These are phyloP conservation scores for Pontederia paniculata DNA, from an alignment of 176 grass and related monocot genomes.

Conservation along the genomic window DNA sequence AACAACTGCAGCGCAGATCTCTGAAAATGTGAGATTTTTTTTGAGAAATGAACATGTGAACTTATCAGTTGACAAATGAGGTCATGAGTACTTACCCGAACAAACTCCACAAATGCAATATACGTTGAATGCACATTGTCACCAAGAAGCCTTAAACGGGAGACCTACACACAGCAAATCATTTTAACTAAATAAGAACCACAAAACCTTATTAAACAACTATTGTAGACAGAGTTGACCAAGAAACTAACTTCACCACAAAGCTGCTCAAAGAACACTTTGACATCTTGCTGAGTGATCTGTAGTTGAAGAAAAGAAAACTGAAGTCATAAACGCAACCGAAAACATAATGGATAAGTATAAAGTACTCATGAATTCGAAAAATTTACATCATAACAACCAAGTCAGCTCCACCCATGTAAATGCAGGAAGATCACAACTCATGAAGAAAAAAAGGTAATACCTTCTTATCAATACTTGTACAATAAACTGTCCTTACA, in stretches of 20 bases:
- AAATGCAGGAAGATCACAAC: too few relatives aligned
- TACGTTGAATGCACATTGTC: constrained; percentile 80
- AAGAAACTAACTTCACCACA: constrained; percentile 55
- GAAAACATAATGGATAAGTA: background rate
- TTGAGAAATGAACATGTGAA: background rate
- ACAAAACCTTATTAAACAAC: background rate
- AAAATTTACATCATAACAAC: background rate
- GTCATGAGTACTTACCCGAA: constrained; percentile 38
- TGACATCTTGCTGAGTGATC: constrained; percentile 80
- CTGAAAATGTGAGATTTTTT: too few relatives aligned
- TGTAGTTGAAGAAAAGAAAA: constrained; percentile 29
- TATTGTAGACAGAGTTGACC: background rate
- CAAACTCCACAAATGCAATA: constrained; percentile 97
- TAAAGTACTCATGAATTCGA: too few relatives aligned
- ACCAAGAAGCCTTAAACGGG: constrained; percentile 79
- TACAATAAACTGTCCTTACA: constrained; percentile 94
- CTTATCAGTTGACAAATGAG: background rate
- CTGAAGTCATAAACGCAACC: constrained; percentile 1
- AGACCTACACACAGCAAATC: constrained; percentile 38
- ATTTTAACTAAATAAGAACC: background rate
- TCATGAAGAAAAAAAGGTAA: constrained; percentile 1
- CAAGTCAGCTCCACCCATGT: background rate
- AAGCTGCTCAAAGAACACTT: constrained; percentile 52
- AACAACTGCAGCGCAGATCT: background rate
- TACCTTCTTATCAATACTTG: constrained; percentile 99